Evolutionary conservation across 1,284 basidiomycete genomes (phyloP).

Genomic region (Ganoderma meredithae): DNA sequence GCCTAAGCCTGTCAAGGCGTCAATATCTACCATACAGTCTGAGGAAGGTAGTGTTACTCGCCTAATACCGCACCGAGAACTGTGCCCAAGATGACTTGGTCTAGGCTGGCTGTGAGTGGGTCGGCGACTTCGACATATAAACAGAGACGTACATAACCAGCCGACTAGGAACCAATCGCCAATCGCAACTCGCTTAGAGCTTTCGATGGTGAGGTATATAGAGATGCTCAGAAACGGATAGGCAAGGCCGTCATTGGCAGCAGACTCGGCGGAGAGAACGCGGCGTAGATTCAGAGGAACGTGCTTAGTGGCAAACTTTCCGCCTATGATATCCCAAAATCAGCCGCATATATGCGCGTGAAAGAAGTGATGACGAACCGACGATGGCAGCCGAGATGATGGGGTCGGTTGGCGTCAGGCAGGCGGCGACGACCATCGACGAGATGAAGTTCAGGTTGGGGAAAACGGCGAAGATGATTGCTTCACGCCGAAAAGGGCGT

Average conservation of each 20-base stretch:
- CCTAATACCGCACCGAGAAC: slow-evolving; percentile 84
- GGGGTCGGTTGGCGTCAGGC: slow-evolving; percentile 94
- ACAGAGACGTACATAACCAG: slow-evolving; percentile 67
- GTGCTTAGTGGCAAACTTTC: slow-evolving; percentile 88
- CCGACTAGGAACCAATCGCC: slow-evolving; percentile 85
- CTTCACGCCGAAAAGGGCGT: slow-evolving; percentile 16
- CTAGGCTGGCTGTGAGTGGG: slow-evolving; percentile 46
- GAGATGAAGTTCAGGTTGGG: slow-evolving; percentile 75
- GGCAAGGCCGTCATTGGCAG: slow-evolving; percentile 87
- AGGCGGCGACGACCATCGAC: slow-evolving; percentile 87
- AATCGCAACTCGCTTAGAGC: slow-evolving; percentile 68
- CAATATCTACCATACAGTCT: neutral
- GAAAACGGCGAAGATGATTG: slow-evolving; percentile 67
- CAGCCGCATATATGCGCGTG: neutral
- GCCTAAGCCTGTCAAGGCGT: slow-evolving; percentile 53
- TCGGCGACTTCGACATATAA: too few species aligned
- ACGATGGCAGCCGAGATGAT: slow-evolving; percentile 75
- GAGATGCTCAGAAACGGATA: slow-evolving; percentile 93
- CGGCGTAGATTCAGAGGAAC: slow-evolving; percentile 88
- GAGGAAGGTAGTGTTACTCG: slow-evolving; percentile 28
- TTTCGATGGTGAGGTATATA: slow-evolving; percentile 85
- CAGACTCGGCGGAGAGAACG: slow-evolving; percentile 89
- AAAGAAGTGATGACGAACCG: slow-evolving; percentile 42
- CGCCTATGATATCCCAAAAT: slow-evolving; percentile 59
- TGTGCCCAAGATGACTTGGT: slow-evolving; percentile 89